Conservation (phyloP, 2,329 filamentous ascomycete species). For the Alternaria dauci region DNA sequence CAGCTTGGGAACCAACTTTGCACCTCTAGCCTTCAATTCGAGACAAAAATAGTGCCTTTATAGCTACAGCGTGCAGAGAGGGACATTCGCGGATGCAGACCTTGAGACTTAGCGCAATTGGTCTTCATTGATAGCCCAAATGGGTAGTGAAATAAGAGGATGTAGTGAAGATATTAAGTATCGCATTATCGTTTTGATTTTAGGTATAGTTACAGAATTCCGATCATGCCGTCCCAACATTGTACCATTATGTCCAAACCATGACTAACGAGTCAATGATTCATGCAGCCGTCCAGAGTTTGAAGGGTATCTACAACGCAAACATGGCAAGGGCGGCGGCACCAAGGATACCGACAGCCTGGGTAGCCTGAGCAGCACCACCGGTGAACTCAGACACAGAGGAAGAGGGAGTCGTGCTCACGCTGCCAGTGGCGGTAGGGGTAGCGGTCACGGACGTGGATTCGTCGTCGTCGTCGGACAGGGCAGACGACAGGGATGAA, state of each 20-base stretch:
- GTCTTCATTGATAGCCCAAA: too few relatives aligned
- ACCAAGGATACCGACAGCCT: slow-evolving; percentile 46
- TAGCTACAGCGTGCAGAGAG: too few relatives aligned
- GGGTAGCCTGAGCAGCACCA: slow-evolving; percentile 44
- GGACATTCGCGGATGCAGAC: too few relatives aligned
- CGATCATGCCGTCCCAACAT: not conserved
- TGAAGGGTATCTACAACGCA: slow-evolving; percentile 41
- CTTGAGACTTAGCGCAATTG: too few relatives aligned
- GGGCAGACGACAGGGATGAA: slow-evolving; percentile 15
- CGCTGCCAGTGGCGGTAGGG: slow-evolving; percentile 10
- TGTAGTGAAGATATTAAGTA: not conserved
- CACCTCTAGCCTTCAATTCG: too few relatives aligned
- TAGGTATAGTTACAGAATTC: not conserved
- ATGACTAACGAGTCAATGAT: not conserved
- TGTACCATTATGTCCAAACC: slow-evolving; percentile 5
- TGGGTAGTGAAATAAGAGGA: too few relatives aligned
- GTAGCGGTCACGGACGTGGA: slow-evolving; percentile 20
- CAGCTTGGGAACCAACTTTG: too few relatives aligned
- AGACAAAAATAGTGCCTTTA: too few relatives aligned
- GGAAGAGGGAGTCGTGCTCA: slow-evolving; percentile 12
- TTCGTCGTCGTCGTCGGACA: not conserved
- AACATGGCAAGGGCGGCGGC: slow-evolving; percentile 48
- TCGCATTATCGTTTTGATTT: not conserved
- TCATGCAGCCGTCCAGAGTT: not conserved
- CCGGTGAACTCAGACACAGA: slow-evolving; percentile 43